Evolutionary conservation across 2,329 filamentous ascomycete genomes (phyloP).

Genomic region (Colletotrichum melonis): DNA sequence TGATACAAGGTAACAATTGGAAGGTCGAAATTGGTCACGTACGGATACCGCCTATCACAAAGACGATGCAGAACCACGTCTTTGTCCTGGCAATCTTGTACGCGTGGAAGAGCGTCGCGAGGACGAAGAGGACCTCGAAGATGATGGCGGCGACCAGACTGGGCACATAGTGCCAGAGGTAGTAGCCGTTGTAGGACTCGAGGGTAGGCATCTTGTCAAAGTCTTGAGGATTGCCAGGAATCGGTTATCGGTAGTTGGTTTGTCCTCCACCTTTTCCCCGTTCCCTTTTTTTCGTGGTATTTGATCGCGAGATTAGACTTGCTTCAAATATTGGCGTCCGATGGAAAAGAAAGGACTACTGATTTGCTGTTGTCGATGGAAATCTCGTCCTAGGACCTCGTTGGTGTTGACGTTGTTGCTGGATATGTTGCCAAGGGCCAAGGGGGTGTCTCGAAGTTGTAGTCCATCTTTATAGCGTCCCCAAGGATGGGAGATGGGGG

Average conservation of each 20-base stretch:
- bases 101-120: constrained; percentile 50
- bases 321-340: background rate
- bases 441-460: background rate
- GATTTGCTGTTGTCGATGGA: background rate
- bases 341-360: background rate
- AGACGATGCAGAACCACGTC: constrained; percentile 63
- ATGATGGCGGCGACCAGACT: constrained; percentile 55
- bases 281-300: background rate
- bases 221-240: background rate
- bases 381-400: background rate
- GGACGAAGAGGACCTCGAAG: constrained; percentile 55
- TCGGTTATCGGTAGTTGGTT: background rate
- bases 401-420: background rate
- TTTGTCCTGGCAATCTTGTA: constrained; percentile 55
- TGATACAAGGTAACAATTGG: background rate
- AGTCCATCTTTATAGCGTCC: background rate
- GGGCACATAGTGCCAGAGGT: constrained; percentile 52
- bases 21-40: constrained; percentile 40
- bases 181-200: constrained; percentile 45
- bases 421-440: background rate
- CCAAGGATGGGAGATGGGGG: no score
- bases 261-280: background rate
- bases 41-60: constrained; percentile 60
- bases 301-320: background rate
- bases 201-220: constrained; percentile 41